Evolutionary conservation across 148 eudicot genomes (phyloP).

Genomic region (Cornus suecica): DNA sequence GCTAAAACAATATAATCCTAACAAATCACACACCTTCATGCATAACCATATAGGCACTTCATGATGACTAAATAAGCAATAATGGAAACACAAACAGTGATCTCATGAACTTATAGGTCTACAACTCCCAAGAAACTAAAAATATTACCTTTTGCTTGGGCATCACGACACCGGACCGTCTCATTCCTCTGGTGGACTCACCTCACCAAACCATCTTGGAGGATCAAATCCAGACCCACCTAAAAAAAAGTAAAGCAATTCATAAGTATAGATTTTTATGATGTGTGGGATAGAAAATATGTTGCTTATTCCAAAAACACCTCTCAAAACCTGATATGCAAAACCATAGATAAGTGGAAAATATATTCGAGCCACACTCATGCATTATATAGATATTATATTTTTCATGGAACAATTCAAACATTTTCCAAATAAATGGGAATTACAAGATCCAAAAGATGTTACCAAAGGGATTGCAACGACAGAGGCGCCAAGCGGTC

Average conservation of each 20-base stretch:
- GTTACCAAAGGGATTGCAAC: conserved; percentile 89
- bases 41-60: background rate
- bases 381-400: background rate
- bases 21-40: background rate
- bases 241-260: conserved; percentile 19
- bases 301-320: background rate
- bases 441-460: background rate
- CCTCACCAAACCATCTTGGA: conserved; percentile 59
- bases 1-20: background rate
- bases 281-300: background rate
- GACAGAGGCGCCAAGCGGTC: conserved; percentile 89
- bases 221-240: conserved; percentile 67
- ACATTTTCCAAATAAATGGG: background rate
- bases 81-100: background rate
- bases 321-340: background rate
- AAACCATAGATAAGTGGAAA: background rate
- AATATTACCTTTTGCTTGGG: conserved; percentile 1
- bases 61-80: background rate
- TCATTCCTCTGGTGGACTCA: conserved; percentile 26
- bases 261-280: background rate
- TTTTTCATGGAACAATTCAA: background rate
- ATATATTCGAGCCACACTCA: background rate
- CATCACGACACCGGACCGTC: background rate
- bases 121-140: background rate
- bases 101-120: background rate